phyloP scores from a whole-genome alignment of 768 basidiomycete species.

The Rhizopogon vinicolor region DNA sequence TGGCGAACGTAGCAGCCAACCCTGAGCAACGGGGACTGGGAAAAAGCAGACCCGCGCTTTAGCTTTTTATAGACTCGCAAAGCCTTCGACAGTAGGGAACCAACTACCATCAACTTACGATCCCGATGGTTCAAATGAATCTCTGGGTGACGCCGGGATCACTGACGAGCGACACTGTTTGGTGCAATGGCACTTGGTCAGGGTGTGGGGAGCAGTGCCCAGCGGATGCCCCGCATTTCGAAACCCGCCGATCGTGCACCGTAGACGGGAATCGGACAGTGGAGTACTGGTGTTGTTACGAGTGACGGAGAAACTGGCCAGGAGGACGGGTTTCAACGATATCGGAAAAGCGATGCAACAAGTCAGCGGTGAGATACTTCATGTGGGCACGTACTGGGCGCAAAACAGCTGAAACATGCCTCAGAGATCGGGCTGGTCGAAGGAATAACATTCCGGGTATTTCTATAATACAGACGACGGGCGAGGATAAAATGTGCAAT shows the following conservation, averaged over 20 bases:
- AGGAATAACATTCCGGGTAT: constrained; percentile 8
- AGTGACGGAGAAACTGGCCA: not conserved
- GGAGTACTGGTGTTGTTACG: constrained; percentile 11
- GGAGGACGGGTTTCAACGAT: not conserved
- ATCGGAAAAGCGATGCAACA: not conserved
- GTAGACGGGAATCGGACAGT: not conserved
- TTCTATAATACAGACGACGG: constrained; percentile 27
- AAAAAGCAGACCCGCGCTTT: not conserved
- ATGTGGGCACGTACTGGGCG: not conserved
- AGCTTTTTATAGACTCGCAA: not conserved
- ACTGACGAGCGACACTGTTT: not conserved
- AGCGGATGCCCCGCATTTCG: constrained; percentile 4
- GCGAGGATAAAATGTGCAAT: constrained; percentile 26
- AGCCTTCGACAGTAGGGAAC: not conserved
- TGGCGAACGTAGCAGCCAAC: not conserved
- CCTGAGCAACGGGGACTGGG: not conserved
- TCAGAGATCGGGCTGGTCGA: not conserved
- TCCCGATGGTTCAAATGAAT: not conserved
- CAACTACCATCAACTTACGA: not conserved
- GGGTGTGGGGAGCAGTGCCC: constrained; percentile 6
- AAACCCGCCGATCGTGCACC: constrained; percentile 7
- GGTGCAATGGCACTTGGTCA: constrained; percentile 8
- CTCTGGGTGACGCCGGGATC: not conserved
- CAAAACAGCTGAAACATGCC: not conserved
- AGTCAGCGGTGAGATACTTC: not conserved